Evolutionary conservation across 768 basidiomycete genomes (phyloP).

Genomic region (Infundibulicybe gibba): DNA sequence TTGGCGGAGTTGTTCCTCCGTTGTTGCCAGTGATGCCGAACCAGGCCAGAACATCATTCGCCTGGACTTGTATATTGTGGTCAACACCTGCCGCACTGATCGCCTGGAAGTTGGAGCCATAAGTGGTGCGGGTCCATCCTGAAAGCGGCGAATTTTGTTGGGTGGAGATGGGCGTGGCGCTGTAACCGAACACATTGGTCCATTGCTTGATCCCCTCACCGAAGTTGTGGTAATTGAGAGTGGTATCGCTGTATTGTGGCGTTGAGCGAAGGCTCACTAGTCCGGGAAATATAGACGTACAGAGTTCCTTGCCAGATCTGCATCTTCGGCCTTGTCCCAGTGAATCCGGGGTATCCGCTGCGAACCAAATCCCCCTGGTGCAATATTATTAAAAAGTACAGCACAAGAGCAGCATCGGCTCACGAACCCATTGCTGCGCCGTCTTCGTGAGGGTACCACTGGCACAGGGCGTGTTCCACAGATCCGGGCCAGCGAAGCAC

Average conservation of each 20-base stretch:
- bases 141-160: slow-evolving; percentile 36
- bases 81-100: slow-evolving; percentile 43
- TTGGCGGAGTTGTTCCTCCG: too few species aligned
- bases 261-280: background rate
- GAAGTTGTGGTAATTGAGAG: slow-evolving; percentile 47
- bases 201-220: slow-evolving; percentile 51
- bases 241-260: slow-evolving; percentile 34
- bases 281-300: slow-evolving; percentile 12
- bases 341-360: slow-evolving; percentile 48
- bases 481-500: slow-evolving; percentile 45
- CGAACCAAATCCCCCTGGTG: slow-evolving; percentile 39
- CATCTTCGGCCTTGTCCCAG: slow-evolving; percentile 47
- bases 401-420: background rate
- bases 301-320: slow-evolving; percentile 54
- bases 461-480: slow-evolving; percentile 48
- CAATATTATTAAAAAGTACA: too few species aligned
- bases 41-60: slow-evolving; percentile 41
- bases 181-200: slow-evolving; percentile 50
- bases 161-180: slow-evolving; percentile 33
- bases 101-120: slow-evolving; percentile 48
- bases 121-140: slow-evolving; percentile 44
- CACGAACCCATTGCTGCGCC: slow-evolving; percentile 41
- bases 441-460: slow-evolving; percentile 39
- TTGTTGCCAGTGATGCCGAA: slow-evolving; percentile 41
- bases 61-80: slow-evolving; percentile 51